Evolutionary conservation across 768 basidiomycete genomes (phyloP), one percentile per base, ranked within the genome.

Genomic region (Boletus sp.): DNA sequence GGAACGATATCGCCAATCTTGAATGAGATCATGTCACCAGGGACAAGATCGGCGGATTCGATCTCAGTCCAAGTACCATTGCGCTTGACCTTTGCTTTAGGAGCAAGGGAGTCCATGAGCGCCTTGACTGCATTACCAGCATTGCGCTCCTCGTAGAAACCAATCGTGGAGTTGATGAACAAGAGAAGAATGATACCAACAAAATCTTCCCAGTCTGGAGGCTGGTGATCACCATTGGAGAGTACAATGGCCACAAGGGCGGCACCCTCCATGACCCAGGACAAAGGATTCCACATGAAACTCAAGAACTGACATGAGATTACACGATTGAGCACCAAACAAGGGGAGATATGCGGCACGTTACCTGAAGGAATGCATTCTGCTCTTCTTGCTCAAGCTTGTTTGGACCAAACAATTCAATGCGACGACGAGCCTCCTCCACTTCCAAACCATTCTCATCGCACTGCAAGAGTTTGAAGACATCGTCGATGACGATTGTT

Each of bases 281-380:
- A 98, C 13, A 98, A 79, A 41, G 96, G 96, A 77, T 98, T 98
- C 96, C 96, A 98, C 96, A 98, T 98, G 83, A 98, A 98, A 70
- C 86, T 85, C 63, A 93, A 76, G 74, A 95, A 93, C 90, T 91
- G 40, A 29, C 0, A 10, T 29, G 29, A 27, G 43, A 43, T 2
- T 2, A 15, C 23, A 29, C 21, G 51, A 39, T 21, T 65, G 3
- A 54, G 47, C 21, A 46, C n/a, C 7, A 4, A 42, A 47, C 5
- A 35, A 46, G 21, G 23, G 32, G 21, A 44, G 6, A 41, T 8
- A 46, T 37, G 54, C 23, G 29, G 51, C 27, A 65, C 19, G 1
- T 41, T 67, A 86, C 89, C 80, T 94, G 94, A 32, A 98, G 84
- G 74, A 98, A 81, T 4, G 93, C 73, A 55, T 93, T 96, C 70